Base-by-base conservation (phyloP, 2,329 filamentous ascomycete genomes). In the Penicillium palitans region DNA sequence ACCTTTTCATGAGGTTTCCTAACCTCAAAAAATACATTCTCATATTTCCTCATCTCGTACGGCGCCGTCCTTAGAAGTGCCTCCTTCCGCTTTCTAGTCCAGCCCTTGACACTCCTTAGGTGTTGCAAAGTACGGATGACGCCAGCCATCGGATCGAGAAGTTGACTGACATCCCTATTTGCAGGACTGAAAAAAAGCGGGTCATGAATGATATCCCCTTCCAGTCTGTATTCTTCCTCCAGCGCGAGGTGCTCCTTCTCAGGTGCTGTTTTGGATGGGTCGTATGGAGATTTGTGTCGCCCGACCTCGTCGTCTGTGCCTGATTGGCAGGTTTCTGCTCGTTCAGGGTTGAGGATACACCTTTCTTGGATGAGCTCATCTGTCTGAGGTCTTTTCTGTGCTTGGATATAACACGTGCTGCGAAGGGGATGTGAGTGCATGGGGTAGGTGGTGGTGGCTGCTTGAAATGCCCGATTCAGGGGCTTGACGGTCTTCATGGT, bases 271-370 rank as follows among this genome's bases (percentile, higher is more conserved):
- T 52, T 64, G 10, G 58, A 52, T 4, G 67, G 68, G 31, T 70
- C 68, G 45, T 68, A 71, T 13, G 69, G 68, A 4, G 64, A 66
- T 24, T 61, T 62, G 58, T 71, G 67, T 4, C 57, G 59, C 1
- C 60, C 68, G 9, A 69, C 66, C 51, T 67, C 68, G 25, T 69
- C 67, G 35, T 71, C 69, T 12, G 67, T 64, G n/a, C 69, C 69
- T 10, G 61, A 64, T 45, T 67, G 61, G 27, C 65, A 66, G 8
- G 60, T 69, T 21, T 70, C 69, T 5, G 52, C 41, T 21, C 61
- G 55, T 29, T 63, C 61, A 0, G 66, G 65, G 31, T 61, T 61
- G 17, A 70, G 62, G 17, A 59, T 57, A 25, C 62, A 58, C 25
- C 67, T 54, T 39, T 68, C 66, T 2, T 52, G 57, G n/a, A 33